Evolutionary conservation across 495 filamentous ascomycete species (phyloP).

Genomic region (Penicillium silybi): DNA sequence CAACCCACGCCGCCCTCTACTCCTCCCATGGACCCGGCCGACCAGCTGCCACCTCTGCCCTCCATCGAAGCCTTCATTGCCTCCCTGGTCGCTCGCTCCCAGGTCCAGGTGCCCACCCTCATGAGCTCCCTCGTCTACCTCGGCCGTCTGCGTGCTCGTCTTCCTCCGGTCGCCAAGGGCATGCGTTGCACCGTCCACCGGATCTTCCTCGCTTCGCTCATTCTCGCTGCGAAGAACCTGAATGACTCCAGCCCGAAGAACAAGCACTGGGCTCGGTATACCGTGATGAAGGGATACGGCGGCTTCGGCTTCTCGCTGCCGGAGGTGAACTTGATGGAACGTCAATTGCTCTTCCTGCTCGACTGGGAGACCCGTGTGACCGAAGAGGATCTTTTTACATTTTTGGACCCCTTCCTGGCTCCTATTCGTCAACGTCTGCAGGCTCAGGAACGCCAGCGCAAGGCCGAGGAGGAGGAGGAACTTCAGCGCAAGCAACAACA

Average conservation of each 20-base stretch:
- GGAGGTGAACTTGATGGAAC: slow-evolving; percentile 98
- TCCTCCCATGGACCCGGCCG: slow-evolving; percentile 53
- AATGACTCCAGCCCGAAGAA: slow-evolving; percentile 97
- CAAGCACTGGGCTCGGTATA: slow-evolving; percentile 98
- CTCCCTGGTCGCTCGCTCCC: slow-evolving; percentile 82
- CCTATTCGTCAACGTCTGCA: slow-evolving; percentile 62
- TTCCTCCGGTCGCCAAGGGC: slow-evolving; percentile 93
- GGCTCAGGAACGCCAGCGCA: slow-evolving; percentile 23
- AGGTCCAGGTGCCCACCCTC: slow-evolving; percentile 93
- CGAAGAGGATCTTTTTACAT: slow-evolving; percentile 77
- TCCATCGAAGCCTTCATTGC: slow-evolving; percentile 87
- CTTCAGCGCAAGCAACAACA: slow-evolving; percentile 35
- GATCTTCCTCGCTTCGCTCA: slow-evolving; percentile 77
- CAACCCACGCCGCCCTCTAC: slow-evolving; percentile 66
- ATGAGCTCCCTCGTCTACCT: slow-evolving; percentile 97
- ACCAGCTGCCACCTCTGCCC: slow-evolving; percentile 55
- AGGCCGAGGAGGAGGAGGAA: slow-evolving; percentile 32
- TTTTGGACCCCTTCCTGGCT: slow-evolving; percentile 82
- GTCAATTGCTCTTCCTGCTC: slow-evolving; percentile 87
- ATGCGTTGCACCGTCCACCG: slow-evolving; percentile 94
- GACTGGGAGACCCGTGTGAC: slow-evolving; percentile 89
- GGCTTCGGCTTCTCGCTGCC: slow-evolving; percentile 88
- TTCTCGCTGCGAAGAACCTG: slow-evolving; percentile 74
- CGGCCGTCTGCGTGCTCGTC: slow-evolving; percentile 69
- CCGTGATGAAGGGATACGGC: slow-evolving; percentile 66